Base-by-base conservation (phyloP, 768 basidiomycete species). In the Leccinum truebloodii region DNA sequence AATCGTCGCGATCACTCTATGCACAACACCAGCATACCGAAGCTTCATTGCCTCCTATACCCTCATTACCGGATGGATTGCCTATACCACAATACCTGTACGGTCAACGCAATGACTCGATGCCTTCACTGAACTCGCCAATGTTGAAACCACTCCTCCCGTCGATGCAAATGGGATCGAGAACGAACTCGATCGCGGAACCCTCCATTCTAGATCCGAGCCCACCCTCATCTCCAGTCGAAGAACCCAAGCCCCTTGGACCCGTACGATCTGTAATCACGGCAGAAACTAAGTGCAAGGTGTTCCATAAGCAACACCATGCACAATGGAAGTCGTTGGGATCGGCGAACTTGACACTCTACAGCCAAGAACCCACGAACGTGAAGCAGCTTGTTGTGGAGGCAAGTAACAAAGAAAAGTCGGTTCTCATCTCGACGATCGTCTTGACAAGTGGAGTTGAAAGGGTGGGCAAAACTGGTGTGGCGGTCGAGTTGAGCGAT, bases 311-410 rank as follows among this genome's bases (percentile, higher is more conserved):
- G 71, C 94, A 96, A 69, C 87, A 92, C 37, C 95, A 98, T 70
- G 89, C 90, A n/a, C 94, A 96, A 72, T 99, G 97, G 97, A 99
- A 97, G 77, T 87, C 92, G 1, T 80, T 98, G 58, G 97, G 97
- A 3, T 79, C 89, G 10, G 94, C 93, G 14, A 86, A 86, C 67
- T 81, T 98, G 64, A 94, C 90, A 70, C 80, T 99, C 53, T 99
- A 95, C 73, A 83, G 81, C 51, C 87, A 96, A 71, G 79, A 83
- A 58, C 93, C 94, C 28, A 92, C 88, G 26, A 94, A 94, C 68
- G 80, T 94, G 67, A 99, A 99, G 76, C 97, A 99, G 74, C 84
- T 99, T 30, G 97, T 98, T 16, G 95, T 98, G 32, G 90, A 95
- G 75, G 85, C 88, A 8, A 92, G 95, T 63, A 83, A 82, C 67